Evolutionary conservation across 257 asterid genomes (phyloP).

Genomic region (Fraxinus quadrangulata): DNA sequence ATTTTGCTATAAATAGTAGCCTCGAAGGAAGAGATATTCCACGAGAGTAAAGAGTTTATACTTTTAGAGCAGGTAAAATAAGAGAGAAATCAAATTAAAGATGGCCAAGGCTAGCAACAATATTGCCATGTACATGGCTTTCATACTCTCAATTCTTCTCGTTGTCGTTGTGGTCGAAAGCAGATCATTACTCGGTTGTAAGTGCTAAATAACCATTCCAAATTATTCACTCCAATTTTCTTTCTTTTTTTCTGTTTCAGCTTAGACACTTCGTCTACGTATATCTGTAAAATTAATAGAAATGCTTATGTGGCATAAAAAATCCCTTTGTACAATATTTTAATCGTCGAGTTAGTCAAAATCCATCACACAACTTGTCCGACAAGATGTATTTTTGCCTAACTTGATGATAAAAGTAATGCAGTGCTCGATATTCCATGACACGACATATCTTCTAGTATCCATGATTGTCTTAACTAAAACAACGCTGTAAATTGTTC

Average conservation of each 20-base stretch:
- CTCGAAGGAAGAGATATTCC: neutral
- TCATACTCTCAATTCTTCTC: constrained; percentile 26
- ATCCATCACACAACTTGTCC: neutral
- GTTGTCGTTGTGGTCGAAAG: constrained; percentile 26
- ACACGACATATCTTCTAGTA: too few species aligned
- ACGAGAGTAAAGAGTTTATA: neutral
- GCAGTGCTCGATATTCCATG: too few species aligned
- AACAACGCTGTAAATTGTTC: too few species aligned
- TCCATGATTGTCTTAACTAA: too few species aligned
- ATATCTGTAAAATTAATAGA: neutral
- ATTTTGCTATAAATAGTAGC: constrained; percentile 15
- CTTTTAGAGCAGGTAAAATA: neutral
- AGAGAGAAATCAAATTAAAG: neutral
- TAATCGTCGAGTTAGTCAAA: too few species aligned
- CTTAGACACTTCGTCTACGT: neutral
- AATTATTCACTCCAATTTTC: neutral
- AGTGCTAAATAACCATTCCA: neutral
- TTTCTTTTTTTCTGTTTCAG: neutral
- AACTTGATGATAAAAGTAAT: too few species aligned
- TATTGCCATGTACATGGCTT: constrained; percentile 15
- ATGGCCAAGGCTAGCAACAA: constrained; percentile 39
- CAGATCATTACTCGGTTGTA: constrained; percentile 23
- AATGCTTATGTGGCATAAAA: neutral
- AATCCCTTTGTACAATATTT: too few species aligned
- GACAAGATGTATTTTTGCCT: too few species aligned